Evolutionary conservation across 495 filamentous ascomycete species (phyloP), one percentile per base, ranked within the genome.

Genomic region (Lineolata rhizophorae): DNA sequence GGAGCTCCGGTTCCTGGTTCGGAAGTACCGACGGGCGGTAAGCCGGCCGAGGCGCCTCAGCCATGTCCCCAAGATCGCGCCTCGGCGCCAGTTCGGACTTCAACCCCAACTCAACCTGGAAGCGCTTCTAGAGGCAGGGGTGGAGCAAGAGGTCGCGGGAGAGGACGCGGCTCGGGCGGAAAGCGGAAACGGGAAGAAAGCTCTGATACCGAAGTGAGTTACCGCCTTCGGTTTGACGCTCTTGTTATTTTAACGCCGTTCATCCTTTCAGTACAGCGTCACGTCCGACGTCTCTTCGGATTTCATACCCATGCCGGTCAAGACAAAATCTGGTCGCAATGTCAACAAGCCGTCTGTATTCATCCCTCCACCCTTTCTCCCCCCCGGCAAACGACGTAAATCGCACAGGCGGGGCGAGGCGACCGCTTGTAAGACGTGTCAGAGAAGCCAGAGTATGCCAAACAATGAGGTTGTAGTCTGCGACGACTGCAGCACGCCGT

Each of bases 401-500:
- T 5, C 9, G 15, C 8, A 18, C 19, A 8, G 30, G 18, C 14
- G 30, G 15, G 15, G 15, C 16, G 18, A 19, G 19, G 30, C 54
- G 48, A 36, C 42, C 41, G 16, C 74, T 10, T 95, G 87, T 52
- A 73, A 70, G 35, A 61, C 70, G 42, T 97, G 87, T 53, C 64
- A 72, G 30, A 61, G 87, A 25, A 70, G 78, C 5, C 67, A 79
- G 31, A 78, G 71, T 34, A 76, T 82, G 0, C 48, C 59, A 12
- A 68, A 48, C 36, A 97, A 97, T 50, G 64, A 70, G 55, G 93
- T 97, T 35, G 87, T 95, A 5, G 87, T 92, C 48, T 97, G 87
- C 54, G 83, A 93, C 50, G 73, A 70, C 9, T 97, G 87, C 57
- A 83, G 87, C 46, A 61, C 60, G 8, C 66, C 74, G 11, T 97